Evolutionary conservation across 805 yeast species (phyloP).

Genomic region (Sungouiozyma ichnusensis): DNA sequence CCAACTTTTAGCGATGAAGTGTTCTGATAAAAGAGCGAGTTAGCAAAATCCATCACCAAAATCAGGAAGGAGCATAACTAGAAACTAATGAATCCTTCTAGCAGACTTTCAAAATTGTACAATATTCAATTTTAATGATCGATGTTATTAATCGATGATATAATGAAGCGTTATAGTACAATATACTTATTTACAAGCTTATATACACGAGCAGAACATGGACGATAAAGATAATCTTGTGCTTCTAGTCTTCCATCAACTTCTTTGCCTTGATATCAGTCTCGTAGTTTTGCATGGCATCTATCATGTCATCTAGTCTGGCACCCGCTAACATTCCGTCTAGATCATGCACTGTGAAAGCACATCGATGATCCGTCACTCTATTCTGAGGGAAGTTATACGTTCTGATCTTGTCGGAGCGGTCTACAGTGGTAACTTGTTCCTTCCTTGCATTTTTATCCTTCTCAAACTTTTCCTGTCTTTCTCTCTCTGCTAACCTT

Average conservation of each 20-base stretch:
- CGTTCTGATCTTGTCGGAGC: slow-evolving; percentile 89
- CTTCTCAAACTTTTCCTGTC: slow-evolving; percentile 49
- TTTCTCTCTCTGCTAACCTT: slow-evolving; percentile 71
- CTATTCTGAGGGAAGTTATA: slow-evolving; percentile 90
- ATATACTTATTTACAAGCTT: background rate
- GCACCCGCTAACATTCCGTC: slow-evolving; percentile 55
- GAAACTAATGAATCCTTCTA: too few relatives aligned
- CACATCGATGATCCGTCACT: slow-evolving; percentile 89
- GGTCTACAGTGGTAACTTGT: slow-evolving; percentile 80
- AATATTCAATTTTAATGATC: too few relatives aligned
- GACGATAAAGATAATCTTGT: too few relatives aligned
- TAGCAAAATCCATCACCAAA: background rate
- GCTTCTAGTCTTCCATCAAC: slow-evolving; percentile 17
- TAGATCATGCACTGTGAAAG: slow-evolving; percentile 65
- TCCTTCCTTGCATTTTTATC: slow-evolving; percentile 62
- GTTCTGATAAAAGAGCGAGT: slow-evolving; percentile 8
- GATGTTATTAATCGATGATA: too few relatives aligned
- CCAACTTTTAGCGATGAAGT: slow-evolving; percentile 39
- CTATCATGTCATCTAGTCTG: slow-evolving; percentile 44
- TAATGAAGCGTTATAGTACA: background rate
- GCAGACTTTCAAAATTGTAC: too few relatives aligned
- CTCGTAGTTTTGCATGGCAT: slow-evolving; percentile 39
- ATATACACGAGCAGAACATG: too few relatives aligned
- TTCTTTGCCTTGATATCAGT: slow-evolving; percentile 36
- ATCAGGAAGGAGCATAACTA: background rate